Conservation (phyloP, 169 alveolate species). For the Eimeria necatrix region DNA sequence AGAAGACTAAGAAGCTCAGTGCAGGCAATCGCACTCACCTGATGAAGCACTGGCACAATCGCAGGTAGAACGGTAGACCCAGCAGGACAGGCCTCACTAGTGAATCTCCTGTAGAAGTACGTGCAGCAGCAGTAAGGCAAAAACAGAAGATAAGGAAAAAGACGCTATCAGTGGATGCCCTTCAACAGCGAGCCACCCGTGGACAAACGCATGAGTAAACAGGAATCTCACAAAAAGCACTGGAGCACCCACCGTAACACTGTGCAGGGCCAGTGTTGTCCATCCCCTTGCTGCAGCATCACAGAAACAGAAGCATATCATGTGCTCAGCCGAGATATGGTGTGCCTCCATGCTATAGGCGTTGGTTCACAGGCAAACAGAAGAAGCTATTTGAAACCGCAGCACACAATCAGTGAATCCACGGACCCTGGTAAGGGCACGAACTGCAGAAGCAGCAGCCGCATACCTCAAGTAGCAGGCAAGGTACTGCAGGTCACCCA, state of each 20-base stretch:
- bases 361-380: neutral
- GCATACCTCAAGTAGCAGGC: slow-evolving; percentile 85
- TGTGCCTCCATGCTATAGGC: neutral
- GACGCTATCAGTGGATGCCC: too few relatives aligned
- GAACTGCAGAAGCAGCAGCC: neutral
- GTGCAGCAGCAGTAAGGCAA: neutral
- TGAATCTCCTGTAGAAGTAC: slow-evolving; percentile 79
- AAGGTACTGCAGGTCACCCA: slow-evolving; percentile 88
- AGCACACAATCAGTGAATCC: neutral
- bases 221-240: neutral
- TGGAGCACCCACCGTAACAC: slow-evolving; percentile 24
- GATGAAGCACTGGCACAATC: slow-evolving; percentile 91
- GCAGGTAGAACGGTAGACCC: slow-evolving; percentile 89
- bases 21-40: slow-evolving; percentile 78
- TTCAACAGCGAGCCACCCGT: neutral
- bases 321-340: neutral
- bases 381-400: neutral
- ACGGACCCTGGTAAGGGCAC: neutral
- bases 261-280: slow-evolving; percentile 16
- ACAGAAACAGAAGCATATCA: neutral
- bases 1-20: neutral
- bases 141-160: neutral
- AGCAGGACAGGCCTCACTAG: slow-evolving; percentile 89
- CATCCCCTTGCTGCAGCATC: slow-evolving; percentile 65
- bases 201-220: neutral